Percentiles rank a stretch among this genome's conserved stretches.
Evolutionary conservation across 129 eudicot genomes (phyloP).

Genomic region (Flaveria trinervia): DNA sequence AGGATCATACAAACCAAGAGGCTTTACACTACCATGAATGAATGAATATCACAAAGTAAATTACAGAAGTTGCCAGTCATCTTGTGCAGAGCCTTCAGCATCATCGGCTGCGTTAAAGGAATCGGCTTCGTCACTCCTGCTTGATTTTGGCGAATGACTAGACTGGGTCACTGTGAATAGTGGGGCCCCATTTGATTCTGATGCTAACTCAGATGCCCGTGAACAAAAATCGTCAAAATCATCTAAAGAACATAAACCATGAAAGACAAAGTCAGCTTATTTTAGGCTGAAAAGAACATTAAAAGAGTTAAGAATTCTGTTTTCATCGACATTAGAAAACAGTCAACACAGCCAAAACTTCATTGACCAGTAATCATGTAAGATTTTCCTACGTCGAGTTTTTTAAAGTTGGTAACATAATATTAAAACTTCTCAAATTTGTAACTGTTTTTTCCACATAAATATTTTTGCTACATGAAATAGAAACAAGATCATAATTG

Average conservation of each 20-base stretch:
- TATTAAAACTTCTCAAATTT: not conserved
- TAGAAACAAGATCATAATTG: not conserved
- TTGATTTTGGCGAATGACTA: constrained; percentile 42
- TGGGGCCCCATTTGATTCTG: constrained; percentile 82
- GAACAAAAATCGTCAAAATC: constrained; percentile 84
- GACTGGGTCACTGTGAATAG: constrained; percentile 64
- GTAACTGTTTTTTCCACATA: not conserved
- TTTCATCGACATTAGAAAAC: not conserved
- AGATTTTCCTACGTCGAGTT: not conserved
- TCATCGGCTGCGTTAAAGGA: constrained; percentile 39
- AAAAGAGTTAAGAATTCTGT: too few relatives aligned
- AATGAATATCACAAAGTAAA: constrained; percentile 14
- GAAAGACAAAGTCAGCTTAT: not conserved
- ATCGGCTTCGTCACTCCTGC: constrained; percentile 39
- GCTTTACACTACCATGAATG: too few relatives aligned
- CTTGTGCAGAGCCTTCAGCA: constrained; percentile 55
- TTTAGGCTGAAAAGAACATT: not conserved
- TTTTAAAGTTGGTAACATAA: not conserved
- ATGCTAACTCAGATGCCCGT: constrained; percentile 65
- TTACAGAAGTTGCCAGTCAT: constrained; percentile 92
- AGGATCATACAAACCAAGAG: constrained; percentile 13
- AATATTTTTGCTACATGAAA: not conserved
- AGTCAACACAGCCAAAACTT: not conserved
- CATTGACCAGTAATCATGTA: not conserved
- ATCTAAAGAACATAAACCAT: constrained; percentile 40